Evolutionary conservation across 129 eudicot species (phyloP).

Genomic region (Gnaphalium uliginosum): DNA sequence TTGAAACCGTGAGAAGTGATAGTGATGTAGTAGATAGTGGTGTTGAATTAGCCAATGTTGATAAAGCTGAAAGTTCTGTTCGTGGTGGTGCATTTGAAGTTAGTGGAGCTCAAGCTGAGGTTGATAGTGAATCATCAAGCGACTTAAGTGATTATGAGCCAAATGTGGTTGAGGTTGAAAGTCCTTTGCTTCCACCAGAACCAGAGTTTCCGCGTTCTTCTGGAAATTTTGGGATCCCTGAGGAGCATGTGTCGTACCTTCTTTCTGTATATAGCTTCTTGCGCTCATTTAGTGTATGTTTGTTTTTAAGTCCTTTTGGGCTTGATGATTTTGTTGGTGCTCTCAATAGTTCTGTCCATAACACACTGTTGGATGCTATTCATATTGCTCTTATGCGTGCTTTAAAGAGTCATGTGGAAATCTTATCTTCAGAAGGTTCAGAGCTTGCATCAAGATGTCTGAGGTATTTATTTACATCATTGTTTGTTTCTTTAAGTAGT

Average conservation of each 20-base stretch:
- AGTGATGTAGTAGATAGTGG: slow-evolving; percentile 19
- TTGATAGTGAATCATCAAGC: slow-evolving; percentile 48
- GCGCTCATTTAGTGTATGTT: slow-evolving; percentile 78
- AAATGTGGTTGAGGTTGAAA: slow-evolving; percentile 55
- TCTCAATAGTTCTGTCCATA: slow-evolving; percentile 62
- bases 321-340: slow-evolving; percentile 97
- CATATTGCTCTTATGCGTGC: slow-evolving; percentile 86
- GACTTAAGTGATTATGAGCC: slow-evolving; percentile 53
- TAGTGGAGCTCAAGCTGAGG: slow-evolving; percentile 39
- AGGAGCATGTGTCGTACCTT: slow-evolving; percentile 70
- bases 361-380: slow-evolving; percentile 82
- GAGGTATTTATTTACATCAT: slow-evolving; percentile 48
- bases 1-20: slow-evolving; percentile 23
- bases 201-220: slow-evolving; percentile 87
- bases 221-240: slow-evolving; percentile 75
- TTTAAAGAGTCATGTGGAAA: slow-evolving; percentile 72
- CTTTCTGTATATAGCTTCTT: slow-evolving; percentile 82
- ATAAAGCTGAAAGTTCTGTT: slow-evolving; percentile 30
- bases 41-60: slow-evolving; percentile 37
- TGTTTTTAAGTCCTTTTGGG: slow-evolving; percentile 87
- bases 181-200: slow-evolving; percentile 62
- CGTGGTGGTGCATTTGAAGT: slow-evolving; percentile 32
- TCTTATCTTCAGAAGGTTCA: slow-evolving; percentile 79
- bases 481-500: not conserved
- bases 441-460: slow-evolving; percentile 84